Evolutionary conservation across 139 green algal species (phyloP).

Genomic region (Chlorokybus atmophyticus): DNA sequence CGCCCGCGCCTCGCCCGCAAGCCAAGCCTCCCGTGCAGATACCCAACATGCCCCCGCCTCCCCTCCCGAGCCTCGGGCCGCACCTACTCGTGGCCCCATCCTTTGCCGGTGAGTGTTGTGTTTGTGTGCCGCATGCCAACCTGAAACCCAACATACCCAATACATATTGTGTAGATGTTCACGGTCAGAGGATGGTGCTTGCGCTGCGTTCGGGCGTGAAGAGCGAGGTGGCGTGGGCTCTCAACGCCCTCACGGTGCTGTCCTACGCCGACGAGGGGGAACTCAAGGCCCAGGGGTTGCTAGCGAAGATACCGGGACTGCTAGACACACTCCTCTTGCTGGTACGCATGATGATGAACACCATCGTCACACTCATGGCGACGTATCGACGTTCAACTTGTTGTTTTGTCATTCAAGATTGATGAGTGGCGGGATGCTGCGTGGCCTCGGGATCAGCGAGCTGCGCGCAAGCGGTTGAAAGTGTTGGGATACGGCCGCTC

Average conservation of each 20-base stretch:
- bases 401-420: too few species aligned
- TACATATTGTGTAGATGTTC: constrained; percentile 7
- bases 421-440: constrained; percentile 15
- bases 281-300: not conserved
- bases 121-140: too few species aligned
- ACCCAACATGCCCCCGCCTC: too few species aligned
- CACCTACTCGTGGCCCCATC: too few species aligned
- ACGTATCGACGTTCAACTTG: too few species aligned
- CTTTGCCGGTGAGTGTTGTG: too few species aligned
- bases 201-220: constrained; percentile 16
- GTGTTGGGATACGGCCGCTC: not conserved
- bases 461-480: not conserved
- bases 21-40: too few species aligned
- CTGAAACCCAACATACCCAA: too few species aligned
- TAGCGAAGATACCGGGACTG: constrained; percentile 2
- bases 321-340: constrained; percentile 9
- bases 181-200: constrained; percentile 5
- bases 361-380: too few species aligned
- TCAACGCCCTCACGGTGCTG: constrained; percentile 14
- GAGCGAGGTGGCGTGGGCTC: constrained; percentile 13
- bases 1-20: too few species aligned
- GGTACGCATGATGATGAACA: too few species aligned
- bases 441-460: not conserved
- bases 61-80: too few species aligned
- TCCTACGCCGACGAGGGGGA: not conserved